Conservation (phyloP, 2,329 filamentous ascomycete species). For the Claviceps spartinae region DNA sequence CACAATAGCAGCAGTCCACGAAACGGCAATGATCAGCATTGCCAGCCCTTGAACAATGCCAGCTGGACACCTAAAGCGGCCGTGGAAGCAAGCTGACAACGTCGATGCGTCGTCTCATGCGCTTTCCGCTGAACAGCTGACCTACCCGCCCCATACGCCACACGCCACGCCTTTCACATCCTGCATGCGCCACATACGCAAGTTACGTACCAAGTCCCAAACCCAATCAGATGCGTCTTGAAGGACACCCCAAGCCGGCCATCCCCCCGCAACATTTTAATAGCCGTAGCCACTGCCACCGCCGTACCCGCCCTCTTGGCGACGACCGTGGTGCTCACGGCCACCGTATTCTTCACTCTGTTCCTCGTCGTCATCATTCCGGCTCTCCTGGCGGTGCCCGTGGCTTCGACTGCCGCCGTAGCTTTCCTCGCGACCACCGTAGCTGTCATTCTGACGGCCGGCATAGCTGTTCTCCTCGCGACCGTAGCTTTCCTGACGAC, state of each 20-base stretch:
- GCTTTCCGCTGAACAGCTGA: too few relatives aligned
- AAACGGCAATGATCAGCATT: too few relatives aligned
- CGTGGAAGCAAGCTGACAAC: too few relatives aligned
- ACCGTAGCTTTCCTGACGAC: slow-evolving; percentile 4
- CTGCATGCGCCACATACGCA: too few relatives aligned
- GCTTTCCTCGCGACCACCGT: neutral
- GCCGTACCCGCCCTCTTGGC: slow-evolving; percentile 8
- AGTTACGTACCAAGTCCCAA: too few relatives aligned
- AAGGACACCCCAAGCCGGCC: neutral
- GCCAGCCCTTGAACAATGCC: too few relatives aligned
- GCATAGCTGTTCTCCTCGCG: too few relatives aligned
- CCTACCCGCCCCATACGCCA: neutral
- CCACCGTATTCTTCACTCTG: slow-evolving; percentile 6
- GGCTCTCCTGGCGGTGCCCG: slow-evolving; percentile 5
- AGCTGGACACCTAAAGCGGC: too few relatives aligned
- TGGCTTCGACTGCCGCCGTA: neutral
- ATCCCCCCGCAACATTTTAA: neutral
- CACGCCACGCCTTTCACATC: neutral
- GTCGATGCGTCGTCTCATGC: too few relatives aligned
- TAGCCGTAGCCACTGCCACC: slow-evolving; percentile 7
- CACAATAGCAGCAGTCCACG: too few relatives aligned
- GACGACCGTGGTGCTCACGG: slow-evolving; percentile 3
- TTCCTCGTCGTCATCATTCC: slow-evolving; percentile 2
- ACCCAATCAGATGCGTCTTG: neutral
- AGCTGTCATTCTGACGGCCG: too few relatives aligned